These are phyloP conservation scores for Penicillium occitanis DNA, from an alignment of 2,329 filamentous ascomycete species.

Conservation along the genomic window DNA sequence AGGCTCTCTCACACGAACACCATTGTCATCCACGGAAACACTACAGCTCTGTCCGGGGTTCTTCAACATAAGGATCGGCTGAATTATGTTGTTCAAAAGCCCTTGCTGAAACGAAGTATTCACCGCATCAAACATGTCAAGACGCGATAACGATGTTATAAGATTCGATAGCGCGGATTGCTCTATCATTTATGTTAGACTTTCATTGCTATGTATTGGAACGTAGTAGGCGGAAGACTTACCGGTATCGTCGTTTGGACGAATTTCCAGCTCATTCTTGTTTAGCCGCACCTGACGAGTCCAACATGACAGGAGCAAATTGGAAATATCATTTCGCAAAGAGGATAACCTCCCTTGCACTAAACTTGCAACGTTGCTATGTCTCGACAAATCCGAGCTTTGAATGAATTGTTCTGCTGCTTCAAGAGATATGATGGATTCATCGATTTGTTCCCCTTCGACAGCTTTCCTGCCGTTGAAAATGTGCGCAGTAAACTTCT, in stretches of 20 bases:
- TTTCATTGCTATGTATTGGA: no score
- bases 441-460: constrained; percentile 45
- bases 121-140: constrained; percentile 34
- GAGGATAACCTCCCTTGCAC: constrained; percentile 65
- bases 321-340: constrained; percentile 65
- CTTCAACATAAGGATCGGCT: constrained; percentile 34
- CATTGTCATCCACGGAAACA: constrained; percentile 31
- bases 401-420: constrained; percentile 39
- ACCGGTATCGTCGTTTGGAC: constrained; percentile 54
- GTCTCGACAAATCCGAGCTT: constrained; percentile 32
- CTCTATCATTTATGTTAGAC: constrained; percentile 20
- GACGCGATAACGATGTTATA: constrained; percentile 33
- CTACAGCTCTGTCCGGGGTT: constrained; percentile 28
- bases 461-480: constrained; percentile 49
- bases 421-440: constrained; percentile 51
- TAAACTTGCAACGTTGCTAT: constrained; percentile 50
- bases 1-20: constrained; percentile 30
- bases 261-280: constrained; percentile 54
- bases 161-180: constrained; percentile 31
- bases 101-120: constrained; percentile 36
- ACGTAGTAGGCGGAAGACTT: constrained; percentile 37
- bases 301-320: constrained; percentile 71
- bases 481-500: constrained; percentile 51
- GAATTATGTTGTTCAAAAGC: constrained; percentile 33
- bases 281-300: constrained; percentile 65